These are phyloP conservation scores for Fragilariopsis cylindrus DNA, from an alignment of 108 stramenopile species.

Conservation along the genomic window DNA sequence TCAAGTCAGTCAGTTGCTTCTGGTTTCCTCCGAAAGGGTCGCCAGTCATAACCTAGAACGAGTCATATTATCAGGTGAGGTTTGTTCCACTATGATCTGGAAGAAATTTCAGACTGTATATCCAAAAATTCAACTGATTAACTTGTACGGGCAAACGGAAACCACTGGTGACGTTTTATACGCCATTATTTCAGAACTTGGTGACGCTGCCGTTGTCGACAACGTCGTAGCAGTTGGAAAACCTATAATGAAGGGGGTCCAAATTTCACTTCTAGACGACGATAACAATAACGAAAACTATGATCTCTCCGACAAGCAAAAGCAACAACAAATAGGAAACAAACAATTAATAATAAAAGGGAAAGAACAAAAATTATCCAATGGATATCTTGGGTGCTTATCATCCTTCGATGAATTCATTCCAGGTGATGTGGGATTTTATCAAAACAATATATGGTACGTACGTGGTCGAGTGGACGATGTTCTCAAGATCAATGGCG, in stretches of 20 bases:
- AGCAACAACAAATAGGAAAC: not conserved
- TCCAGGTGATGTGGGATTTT: slow-evolving; percentile 52
- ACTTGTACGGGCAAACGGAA: slow-evolving; percentile 54
- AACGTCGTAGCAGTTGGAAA: slow-evolving; percentile 39
- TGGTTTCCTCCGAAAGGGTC: slow-evolving; percentile 14
- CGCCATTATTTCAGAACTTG: slow-evolving; percentile 35
- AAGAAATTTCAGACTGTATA: slow-evolving; percentile 5
- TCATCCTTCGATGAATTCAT: slow-evolving; percentile 16
- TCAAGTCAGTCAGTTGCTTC: slow-evolving; percentile 35
- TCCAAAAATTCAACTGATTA: slow-evolving; percentile 11
- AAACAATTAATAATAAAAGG: slow-evolving; percentile 10
- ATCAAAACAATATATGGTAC: slow-evolving; percentile 33
- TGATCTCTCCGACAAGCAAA: not conserved
- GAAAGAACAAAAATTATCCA: not conserved
- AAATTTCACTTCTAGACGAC: not conserved
- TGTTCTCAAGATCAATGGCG: slow-evolving; percentile 41
- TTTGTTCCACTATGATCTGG: slow-evolving; percentile 15
- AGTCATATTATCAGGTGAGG: slow-evolving; percentile 46
- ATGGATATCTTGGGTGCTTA: slow-evolving; percentile 7
- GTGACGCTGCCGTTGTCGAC: slow-evolving; percentile 16
- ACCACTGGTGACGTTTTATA: slow-evolving; percentile 38
- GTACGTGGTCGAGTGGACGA: slow-evolving; percentile 42
- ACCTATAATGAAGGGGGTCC: slow-evolving; percentile 25
- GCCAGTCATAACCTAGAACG: slow-evolving; percentile 16
- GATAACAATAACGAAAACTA: not conserved